Conservation (phyloP, 148 eudicot genomes). For the Agrostemma githago region DNA sequence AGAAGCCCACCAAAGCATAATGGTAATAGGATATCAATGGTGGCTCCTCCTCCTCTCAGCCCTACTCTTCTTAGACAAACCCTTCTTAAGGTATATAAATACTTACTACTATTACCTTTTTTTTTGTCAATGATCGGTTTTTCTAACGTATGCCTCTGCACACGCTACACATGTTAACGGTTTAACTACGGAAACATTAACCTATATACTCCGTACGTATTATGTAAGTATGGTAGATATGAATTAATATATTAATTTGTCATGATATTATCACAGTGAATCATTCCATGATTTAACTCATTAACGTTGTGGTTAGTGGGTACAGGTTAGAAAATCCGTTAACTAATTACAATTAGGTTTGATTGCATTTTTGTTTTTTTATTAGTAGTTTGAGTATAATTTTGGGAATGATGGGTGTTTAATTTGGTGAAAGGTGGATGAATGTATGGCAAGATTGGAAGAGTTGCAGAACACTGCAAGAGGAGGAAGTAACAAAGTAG, state of each 20-base stretch:
- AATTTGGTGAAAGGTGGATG: slow-evolving; percentile 63
- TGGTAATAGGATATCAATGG: slow-evolving; percentile 37
- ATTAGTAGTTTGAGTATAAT: neutral
- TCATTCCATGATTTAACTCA: too few species aligned
- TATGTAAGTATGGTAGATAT: too few species aligned
- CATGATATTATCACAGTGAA: too few species aligned
- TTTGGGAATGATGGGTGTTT: neutral
- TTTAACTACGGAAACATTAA: too few species aligned
- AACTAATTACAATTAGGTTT: neutral
- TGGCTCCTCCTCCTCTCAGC: slow-evolving; percentile 57
- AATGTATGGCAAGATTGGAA: slow-evolving; percentile 84
- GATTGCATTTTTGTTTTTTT: neutral
- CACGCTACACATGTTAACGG: too few species aligned
- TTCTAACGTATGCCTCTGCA: too few species aligned
- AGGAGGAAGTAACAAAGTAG: slow-evolving; percentile 58
- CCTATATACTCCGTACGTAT: too few species aligned
- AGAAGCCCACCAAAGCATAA: slow-evolving; percentile 68
- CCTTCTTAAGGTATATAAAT: slow-evolving; percentile 52
- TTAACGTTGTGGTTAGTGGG: too few species aligned
- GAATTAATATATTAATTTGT: too few species aligned
- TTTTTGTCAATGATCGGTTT: too few species aligned
- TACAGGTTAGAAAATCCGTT: too few species aligned
- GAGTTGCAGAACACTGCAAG: slow-evolving; percentile 82
- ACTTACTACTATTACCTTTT: too few species aligned
- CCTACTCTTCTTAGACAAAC: slow-evolving; percentile 76